Conservation (phyloP, 805 yeast species). For the Schwanniomyces yamadae region DNA sequence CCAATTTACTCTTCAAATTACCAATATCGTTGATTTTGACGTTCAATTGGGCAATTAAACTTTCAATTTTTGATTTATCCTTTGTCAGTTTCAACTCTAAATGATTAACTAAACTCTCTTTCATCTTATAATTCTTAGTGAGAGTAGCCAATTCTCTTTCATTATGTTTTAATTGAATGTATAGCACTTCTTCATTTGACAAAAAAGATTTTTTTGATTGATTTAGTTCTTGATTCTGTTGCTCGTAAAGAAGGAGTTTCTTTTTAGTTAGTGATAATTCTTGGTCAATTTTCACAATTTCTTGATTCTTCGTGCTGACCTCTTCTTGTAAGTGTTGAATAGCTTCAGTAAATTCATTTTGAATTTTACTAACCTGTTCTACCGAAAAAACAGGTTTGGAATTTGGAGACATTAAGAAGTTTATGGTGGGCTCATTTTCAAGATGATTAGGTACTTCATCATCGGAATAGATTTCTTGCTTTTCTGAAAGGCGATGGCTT, state of each 20-base stretch:
- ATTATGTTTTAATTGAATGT: constrained; percentile 24
- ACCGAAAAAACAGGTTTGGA: constrained; percentile 32
- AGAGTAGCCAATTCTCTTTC: constrained; percentile 27
- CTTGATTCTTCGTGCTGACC: constrained; percentile 14
- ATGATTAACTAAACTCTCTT: constrained; percentile 8
- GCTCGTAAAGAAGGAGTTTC: constrained; percentile 13
- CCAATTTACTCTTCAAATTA: constrained; percentile 5
- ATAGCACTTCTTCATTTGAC: constrained; percentile 20
- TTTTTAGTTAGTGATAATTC: constrained; percentile 14
- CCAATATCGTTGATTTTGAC: constrained; percentile 3
- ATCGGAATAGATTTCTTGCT: constrained; percentile 9
- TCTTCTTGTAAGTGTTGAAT: constrained; percentile 14
- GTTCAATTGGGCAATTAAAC: constrained; percentile 5
- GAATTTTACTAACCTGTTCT: constrained; percentile 25
- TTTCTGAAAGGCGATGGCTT: constrained; percentile 6
- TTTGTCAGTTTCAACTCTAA: constrained; percentile 9
- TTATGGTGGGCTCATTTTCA: constrained; percentile 29
- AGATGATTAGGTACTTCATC: constrained; percentile 9
- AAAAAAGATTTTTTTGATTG: constrained; percentile 12
- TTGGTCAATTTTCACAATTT: constrained; percentile 17
- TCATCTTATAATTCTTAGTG: constrained; percentile 21
- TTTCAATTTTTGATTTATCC: constrained; percentile 6
- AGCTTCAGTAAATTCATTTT: constrained; percentile 18
- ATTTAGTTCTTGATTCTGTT: constrained; percentile 17
- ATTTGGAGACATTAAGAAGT: constrained; percentile 30